These are phyloP conservation scores for Penicillium goetzii DNA, from an alignment of 495 filamentous ascomycete genomes.

Conservation along the genomic window DNA sequence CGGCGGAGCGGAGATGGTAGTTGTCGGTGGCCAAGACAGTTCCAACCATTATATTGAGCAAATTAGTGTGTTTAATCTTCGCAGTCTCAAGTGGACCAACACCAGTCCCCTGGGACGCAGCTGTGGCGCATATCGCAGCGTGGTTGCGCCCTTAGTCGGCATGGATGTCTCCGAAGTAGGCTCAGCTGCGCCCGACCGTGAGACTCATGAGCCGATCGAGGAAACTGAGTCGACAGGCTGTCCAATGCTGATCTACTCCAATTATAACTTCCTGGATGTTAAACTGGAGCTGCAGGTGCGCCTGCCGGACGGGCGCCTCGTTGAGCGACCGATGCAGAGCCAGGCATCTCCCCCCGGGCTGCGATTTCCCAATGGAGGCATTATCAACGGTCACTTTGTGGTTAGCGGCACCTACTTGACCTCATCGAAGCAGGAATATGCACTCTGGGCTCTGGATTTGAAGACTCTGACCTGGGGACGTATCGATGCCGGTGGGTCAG, in stretches of 20 bases:
- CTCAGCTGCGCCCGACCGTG: slow-evolving; percentile 41
- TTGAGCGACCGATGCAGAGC: slow-evolving; percentile 87
- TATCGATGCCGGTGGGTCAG: slow-evolving; percentile 91
- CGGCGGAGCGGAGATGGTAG: slow-evolving; percentile 95
- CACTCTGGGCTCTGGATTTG: slow-evolving; percentile 92
- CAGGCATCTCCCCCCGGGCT: slow-evolving; percentile 86
- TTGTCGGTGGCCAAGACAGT: slow-evolving; percentile 94
- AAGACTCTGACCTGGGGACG: slow-evolving; percentile 87
- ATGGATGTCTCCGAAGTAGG: slow-evolving; percentile 76
- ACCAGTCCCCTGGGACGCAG: slow-evolving; percentile 82
- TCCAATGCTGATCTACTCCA: slow-evolving; percentile 97
- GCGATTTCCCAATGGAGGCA: slow-evolving; percentile 91
- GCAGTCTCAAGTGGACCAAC: slow-evolving; percentile 94
- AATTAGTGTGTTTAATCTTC: slow-evolving; percentile 95
- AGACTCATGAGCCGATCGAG: slow-evolving; percentile 41
- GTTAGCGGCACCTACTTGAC: slow-evolving; percentile 97
- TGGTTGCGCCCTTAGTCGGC: slow-evolving; percentile 80
- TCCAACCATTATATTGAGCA: slow-evolving; percentile 99
- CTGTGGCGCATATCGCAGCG: slow-evolving; percentile 94
- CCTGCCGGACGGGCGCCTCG: slow-evolving; percentile 78
- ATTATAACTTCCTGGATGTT: slow-evolving; percentile 97
- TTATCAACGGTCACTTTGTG: slow-evolving; percentile 93
- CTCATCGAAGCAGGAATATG: slow-evolving; percentile 97
- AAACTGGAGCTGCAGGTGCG: slow-evolving; percentile 93
- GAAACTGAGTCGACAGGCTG: slow-evolving; percentile 59